Percentiles rank a stretch among this genome's conserved stretches.
phyloP scores from a whole-genome alignment of 805 yeast genomes.

The Lipomyces yamadae region DNA sequence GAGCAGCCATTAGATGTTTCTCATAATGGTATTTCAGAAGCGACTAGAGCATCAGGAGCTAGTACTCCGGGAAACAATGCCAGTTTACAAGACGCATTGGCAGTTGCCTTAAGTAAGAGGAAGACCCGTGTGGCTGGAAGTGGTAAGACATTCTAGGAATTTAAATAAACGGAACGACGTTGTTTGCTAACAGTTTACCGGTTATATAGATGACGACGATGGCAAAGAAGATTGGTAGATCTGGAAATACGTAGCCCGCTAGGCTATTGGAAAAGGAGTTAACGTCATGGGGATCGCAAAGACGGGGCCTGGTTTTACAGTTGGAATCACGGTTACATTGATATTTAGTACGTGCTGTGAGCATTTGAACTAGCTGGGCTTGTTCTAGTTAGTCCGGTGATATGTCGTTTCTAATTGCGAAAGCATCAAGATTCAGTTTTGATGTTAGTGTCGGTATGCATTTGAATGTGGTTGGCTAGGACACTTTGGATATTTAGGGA shows the following conservation, averaged over 20 bases:
- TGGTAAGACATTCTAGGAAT: slow-evolving; percentile 28
- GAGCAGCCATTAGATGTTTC: slow-evolving; percentile 70
- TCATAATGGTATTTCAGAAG: slow-evolving; percentile 5
- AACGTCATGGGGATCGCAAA: neutral
- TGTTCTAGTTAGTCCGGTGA: neutral
- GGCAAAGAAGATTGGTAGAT: slow-evolving; percentile 27
- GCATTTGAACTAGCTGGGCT: too few relatives aligned
- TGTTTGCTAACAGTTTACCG: neutral
- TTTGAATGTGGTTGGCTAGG: neutral
- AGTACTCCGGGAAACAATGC: slow-evolving; percentile 57
- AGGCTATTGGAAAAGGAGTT: neutral
- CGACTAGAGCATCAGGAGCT: slow-evolving; percentile 47
- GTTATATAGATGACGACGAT: slow-evolving; percentile 19
- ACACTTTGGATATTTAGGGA: neutral
- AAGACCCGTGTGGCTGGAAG: slow-evolving; percentile 80
- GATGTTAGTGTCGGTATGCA: neutral
- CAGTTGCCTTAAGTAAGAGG: slow-evolving; percentile 81
- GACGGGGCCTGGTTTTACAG: neutral
- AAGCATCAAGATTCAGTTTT: neutral
- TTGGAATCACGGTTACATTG: neutral
- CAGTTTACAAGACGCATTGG: slow-evolving; percentile 81
- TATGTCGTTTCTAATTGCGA: neutral
- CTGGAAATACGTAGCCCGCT: neutral
- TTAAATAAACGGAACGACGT: too few relatives aligned
- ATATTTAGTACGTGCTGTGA: neutral